A percentile compares a stretch with the other conserved stretches of the same genome.
Conservation (phyloP, 805 yeast genomes). For the Kodamaea nitidulidarum region DNA sequence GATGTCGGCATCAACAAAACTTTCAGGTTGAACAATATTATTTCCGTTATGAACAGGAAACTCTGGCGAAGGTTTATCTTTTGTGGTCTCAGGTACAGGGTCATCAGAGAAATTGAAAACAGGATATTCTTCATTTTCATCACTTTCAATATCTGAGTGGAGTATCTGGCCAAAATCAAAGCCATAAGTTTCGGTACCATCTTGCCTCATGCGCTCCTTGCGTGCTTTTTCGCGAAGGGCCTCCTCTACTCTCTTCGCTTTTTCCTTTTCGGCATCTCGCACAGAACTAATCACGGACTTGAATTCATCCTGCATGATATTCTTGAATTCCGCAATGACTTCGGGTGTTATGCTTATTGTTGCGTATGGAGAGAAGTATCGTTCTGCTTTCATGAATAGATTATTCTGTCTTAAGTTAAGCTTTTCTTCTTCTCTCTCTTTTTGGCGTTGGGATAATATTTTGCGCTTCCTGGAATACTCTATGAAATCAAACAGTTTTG, state of each 20-base stretch:
- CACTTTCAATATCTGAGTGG: constrained; percentile 13
- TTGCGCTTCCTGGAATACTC: constrained; percentile 52
- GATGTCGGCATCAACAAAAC: neutral
- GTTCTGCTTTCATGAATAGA: constrained; percentile 37
- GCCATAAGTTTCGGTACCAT: constrained; percentile 29
- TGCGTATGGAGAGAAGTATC: constrained; percentile 36
- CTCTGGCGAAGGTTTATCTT: too few relatives aligned
- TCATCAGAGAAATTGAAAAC: constrained; percentile 12
- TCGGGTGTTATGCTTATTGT: constrained; percentile 18
- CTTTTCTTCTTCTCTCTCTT: constrained; percentile 20
- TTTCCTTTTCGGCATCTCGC: constrained; percentile 21
- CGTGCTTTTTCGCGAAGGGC: constrained; percentile 16
- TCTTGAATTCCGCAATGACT: constrained; percentile 20
- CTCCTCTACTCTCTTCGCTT: constrained; percentile 13
- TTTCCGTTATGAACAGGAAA: too few relatives aligned
- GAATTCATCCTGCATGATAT: constrained; percentile 25
- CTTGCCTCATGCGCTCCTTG: constrained; percentile 28
- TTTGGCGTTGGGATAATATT: constrained; percentile 23
- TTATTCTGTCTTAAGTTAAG: constrained; percentile 23
- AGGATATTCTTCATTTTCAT: constrained; percentile 11
- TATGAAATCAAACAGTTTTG: constrained; percentile 47
- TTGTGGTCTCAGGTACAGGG: constrained; percentile 1
- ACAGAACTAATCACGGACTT: constrained; percentile 30
- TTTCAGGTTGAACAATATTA: too few relatives aligned
- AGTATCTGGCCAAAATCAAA: constrained; percentile 19